Evolutionary conservation across 1,284 basidiomycete species (phyloP).

Genomic region (Hymenochaete sp.): DNA sequence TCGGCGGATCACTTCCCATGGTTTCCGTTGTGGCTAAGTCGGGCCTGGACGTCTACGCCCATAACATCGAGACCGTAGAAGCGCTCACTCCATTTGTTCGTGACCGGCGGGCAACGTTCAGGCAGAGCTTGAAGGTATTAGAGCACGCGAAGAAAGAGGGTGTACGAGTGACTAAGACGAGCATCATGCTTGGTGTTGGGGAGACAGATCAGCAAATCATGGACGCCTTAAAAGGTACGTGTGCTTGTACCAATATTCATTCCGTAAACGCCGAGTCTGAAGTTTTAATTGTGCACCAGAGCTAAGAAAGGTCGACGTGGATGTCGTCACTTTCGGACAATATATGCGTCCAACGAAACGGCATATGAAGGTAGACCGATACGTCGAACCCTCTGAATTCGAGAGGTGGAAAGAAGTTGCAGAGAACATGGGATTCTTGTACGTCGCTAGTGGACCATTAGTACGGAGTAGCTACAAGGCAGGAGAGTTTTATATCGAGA

Average conservation of each 20-base stretch:
- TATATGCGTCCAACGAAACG: conserved; percentile 99
- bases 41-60: conserved; percentile 95
- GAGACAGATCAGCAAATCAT: conserved; percentile 82
- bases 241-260: too few relatives aligned
- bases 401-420: conserved; percentile 86
- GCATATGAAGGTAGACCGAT: conserved; percentile 98
- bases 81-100: conserved; percentile 90
- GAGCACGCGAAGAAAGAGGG: conserved; percentile 76
- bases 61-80: conserved; percentile 96
- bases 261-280: not conserved
- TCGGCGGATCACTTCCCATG: conserved; percentile 68
- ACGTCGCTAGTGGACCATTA: conserved; percentile 93
- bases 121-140: conserved; percentile 82
- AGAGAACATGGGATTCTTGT: conserved; percentile 92
- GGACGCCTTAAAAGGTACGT: conserved; percentile 74
- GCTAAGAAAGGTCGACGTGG: conserved; percentile 80
- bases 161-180: conserved; percentile 91
- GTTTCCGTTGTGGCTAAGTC: conserved; percentile 83
- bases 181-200: conserved; percentile 97
- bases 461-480: conserved; percentile 97
- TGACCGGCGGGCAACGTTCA: conserved; percentile 89
- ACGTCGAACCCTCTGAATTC: conserved; percentile 91
- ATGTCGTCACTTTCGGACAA: conserved; percentile 98
- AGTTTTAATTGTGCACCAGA: conserved; percentile 38
- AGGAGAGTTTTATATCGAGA: conserved; percentile 89